phyloP scores from a whole-genome alignment of 768 basidiomycete genomes.

The Botryobasidium botryosum region DNA sequence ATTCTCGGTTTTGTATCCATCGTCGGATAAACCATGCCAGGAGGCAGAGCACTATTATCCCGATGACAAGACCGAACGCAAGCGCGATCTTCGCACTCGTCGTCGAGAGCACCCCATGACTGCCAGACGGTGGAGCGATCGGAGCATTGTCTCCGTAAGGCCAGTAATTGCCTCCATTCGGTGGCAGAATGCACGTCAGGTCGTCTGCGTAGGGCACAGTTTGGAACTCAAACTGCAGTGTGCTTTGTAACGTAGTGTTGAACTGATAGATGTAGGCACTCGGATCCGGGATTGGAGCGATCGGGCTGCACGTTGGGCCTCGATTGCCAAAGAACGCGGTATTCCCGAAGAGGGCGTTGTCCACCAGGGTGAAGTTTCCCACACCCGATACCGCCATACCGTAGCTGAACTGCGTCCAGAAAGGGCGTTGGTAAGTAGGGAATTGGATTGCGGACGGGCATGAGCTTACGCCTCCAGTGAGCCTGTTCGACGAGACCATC shows the following conservation, averaged over 20 bases:
- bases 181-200: slow-evolving; percentile 49
- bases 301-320: slow-evolving; percentile 44
- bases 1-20: no score
- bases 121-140: slow-evolving; percentile 8
- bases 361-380: slow-evolving; percentile 44
- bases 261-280: slow-evolving; percentile 42
- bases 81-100: slow-evolving; percentile 30
- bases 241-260: slow-evolving; percentile 25
- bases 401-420: slow-evolving; percentile 49
- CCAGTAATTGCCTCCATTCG: slow-evolving; percentile 53
- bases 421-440: not conserved
- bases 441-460: not conserved
- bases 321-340: slow-evolving; percentile 56
- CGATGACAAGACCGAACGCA: slow-evolving; percentile 33
- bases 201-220: slow-evolving; percentile 35
- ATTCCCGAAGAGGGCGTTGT: slow-evolving; percentile 46
- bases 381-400: slow-evolving; percentile 51
- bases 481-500: slow-evolving; percentile 34
- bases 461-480: slow-evolving; percentile 14
- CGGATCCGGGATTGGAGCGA: slow-evolving; percentile 33
- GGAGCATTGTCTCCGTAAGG: slow-evolving; percentile 43
- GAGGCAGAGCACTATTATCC: slow-evolving; percentile 19
- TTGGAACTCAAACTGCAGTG: slow-evolving; percentile 37
- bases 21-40: not conserved
- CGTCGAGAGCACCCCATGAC: slow-evolving; percentile 16